Evolutionary conservation across 2,329 filamentous ascomycete genomes (phyloP).

Genomic region (Exophiala lecanii-corni): DNA sequence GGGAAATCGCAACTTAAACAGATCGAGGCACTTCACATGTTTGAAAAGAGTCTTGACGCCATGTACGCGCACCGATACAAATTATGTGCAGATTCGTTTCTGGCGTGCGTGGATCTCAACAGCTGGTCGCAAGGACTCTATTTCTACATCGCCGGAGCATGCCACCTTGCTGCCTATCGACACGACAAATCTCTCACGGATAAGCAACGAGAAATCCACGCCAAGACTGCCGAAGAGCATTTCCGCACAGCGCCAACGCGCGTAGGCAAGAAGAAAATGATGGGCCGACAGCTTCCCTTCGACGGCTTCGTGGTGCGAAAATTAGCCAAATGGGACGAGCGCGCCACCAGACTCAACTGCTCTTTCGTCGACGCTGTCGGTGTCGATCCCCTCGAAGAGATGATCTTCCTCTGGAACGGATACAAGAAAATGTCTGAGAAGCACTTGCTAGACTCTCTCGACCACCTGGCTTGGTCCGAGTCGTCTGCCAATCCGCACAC

Average conservation of each 20-base stretch:
- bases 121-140: conserved; percentile 89
- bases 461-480: conserved; percentile 62
- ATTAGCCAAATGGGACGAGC: conserved; percentile 79
- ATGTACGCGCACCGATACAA: conserved; percentile 77
- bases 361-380: conserved; percentile 76
- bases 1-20: conserved; percentile 74
- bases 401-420: conserved; percentile 92
- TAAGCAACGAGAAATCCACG: conserved; percentile 51
- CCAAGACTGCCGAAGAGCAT: conserved; percentile 62
- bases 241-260: conserved; percentile 67
- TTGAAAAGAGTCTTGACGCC: conserved; percentile 73
- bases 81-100: conserved; percentile 67
- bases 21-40: conserved; percentile 76
- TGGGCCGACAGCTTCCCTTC: conserved; percentile 84
- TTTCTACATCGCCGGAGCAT: conserved; percentile 77
- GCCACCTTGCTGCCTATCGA: conserved; percentile 78
- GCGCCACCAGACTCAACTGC: conserved; percentile 62
- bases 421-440: conserved; percentile 68
- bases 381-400: conserved; percentile 76
- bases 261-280: conserved; percentile 81
- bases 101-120: conserved; percentile 68
- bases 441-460: conserved; percentile 61
- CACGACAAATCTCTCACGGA: conserved; percentile 36
- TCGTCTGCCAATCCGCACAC: conserved; percentile 31
- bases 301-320: conserved; percentile 82